Base-by-base conservation (phyloP, 2,329 filamentous ascomycete species). In the Neopestalotiopsis sp. region DNA sequence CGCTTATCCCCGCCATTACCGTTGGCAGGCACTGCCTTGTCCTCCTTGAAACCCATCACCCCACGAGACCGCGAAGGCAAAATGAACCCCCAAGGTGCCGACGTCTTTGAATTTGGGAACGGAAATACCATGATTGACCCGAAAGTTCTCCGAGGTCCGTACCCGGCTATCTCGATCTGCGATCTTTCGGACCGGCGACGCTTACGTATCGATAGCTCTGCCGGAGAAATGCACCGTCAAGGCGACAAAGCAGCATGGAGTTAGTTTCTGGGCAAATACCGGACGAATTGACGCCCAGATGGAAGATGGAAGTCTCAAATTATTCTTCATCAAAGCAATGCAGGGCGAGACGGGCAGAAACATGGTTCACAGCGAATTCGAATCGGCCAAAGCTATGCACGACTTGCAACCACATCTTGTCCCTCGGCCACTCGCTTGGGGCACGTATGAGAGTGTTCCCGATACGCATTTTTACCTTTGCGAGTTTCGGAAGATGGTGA, bases 251-350 rank as follows among this genome's bases (percentile, higher is more conserved):
- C 68, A 56, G 30, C 78, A 81, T 70, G 78, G 78, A 24, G 73
- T 74, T 6, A 81, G 79, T 71, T 80, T 78, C 68, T 82, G 79
- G 80, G 77, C 79, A 2, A 74, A 74, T 4, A 79, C 77, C 0
- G 75, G 74, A 30, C 74, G 77, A 14, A 78, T 81, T 45, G 72
- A 79, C 66, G 74, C 77, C 45, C 59, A 67, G 14, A 69, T 78
- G 4, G 45, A 58, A 38, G 71, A 80, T 67, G 76, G 76, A 2
- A 73, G 70, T 40, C 64, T 58, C 3, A 68, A 75, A 49, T 20
- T 7, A 6, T 59, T 45, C 38, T 67, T 67, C 45, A 58, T 58
- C 49, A 56, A 68, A 45, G 60, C 38, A n/a, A 56, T 56, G 9
- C 24, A 17, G 10, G 61, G 49, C 3, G 61, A 65, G 17, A 34